Evolutionary conservation across 164 flowering plant species (phyloP), one percentile per base, ranked within the genome.

Genomic region (Amborella trichopoda): DNA sequence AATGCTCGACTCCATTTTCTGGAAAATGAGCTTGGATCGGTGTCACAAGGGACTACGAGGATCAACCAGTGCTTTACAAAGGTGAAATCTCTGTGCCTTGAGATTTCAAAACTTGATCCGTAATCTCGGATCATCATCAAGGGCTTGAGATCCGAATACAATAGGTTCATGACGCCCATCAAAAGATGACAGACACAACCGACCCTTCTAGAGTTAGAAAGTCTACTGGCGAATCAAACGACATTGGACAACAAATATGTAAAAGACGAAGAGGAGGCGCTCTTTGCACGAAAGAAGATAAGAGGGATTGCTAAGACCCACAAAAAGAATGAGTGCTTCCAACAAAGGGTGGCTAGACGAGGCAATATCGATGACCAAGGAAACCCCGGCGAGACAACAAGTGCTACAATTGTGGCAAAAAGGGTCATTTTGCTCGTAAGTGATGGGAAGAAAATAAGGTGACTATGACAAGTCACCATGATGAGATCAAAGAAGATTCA

Each of bases 21-120:
- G 0, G 58, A 65, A 26, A 59, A 33, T 8, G 65, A 69, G 50
- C 26, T 57, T 2, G 4, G 40, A 2, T 23, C 37, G 9, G 6
- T 33, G 0, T 5, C 47, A 0, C 66, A 68, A 44, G 14, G 47
- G 1, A 10, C 38, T 8, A 50, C 65, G 61, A 2, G 55, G 11
- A 49, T 65, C 6, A 2, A 16, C 5, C 26, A 64, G 25, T 68
- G 58, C 24, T 68, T 64, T 28, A 37, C 16, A 19, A 61, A 60
- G 18, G 50, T 55, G 3, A 63, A 59, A 27, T 23, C 19, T 13
- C 3, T 44, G 0, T 44, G 8, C 26, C 13, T 16, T 0, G 41
- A 38, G 28, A 49, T 61, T 44, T 61, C 55, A n/a, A 30, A 49
- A 26, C n/a, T 45, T 20, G 51, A 54, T 28, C 19, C 26, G 3